phyloP scores from a whole-genome alignment of 225 moss, liverwort and hornwort genomes.

The Thuidium tamariscinum region DNA sequence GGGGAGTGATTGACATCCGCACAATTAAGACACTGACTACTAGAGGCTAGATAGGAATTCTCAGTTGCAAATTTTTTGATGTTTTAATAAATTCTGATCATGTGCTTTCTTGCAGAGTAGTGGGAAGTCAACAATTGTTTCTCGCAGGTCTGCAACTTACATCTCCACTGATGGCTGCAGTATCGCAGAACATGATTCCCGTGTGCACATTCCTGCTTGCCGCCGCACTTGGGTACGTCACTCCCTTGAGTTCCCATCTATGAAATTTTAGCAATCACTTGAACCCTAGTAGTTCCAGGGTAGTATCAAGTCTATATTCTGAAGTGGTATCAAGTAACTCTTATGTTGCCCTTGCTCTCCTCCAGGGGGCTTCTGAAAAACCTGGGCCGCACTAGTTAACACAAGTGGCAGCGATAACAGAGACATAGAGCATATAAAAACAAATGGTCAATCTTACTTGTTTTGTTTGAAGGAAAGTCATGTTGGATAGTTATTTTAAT shows the following conservation, averaged over 20 bases:
- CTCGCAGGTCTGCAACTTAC: constrained; percentile 44
- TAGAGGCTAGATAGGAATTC: not conserved
- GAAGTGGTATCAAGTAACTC: not conserved
- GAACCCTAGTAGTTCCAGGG: not conserved
- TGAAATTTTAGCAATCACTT: not conserved
- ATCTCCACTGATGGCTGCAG: constrained; percentile 38
- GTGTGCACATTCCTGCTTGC: constrained; percentile 46
- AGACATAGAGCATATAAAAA: not conserved
- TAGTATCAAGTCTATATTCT: not conserved
- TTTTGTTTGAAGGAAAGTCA: not conserved
- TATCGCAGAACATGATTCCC: constrained; percentile 50
- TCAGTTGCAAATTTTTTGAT: not conserved
- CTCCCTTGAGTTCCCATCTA: not conserved
- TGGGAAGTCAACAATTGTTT: constrained; percentile 47
- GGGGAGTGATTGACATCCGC: not conserved
- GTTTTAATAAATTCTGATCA: not conserved
- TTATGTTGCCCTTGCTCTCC: not conserved
- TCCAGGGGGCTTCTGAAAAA: not conserved
- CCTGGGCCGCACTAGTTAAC: not conserved
- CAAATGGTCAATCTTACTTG: not conserved
- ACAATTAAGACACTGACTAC: too few relatives aligned
- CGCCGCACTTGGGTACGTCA: constrained; percentile 18
- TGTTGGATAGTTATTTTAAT: not conserved
- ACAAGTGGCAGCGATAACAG: not conserved
- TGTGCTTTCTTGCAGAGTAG: constrained; percentile 31